These are phyloP conservation scores for Dissophora globulifera DNA, from an alignment of 192 early-diverging fungal species.

Conservation along the genomic window DNA sequence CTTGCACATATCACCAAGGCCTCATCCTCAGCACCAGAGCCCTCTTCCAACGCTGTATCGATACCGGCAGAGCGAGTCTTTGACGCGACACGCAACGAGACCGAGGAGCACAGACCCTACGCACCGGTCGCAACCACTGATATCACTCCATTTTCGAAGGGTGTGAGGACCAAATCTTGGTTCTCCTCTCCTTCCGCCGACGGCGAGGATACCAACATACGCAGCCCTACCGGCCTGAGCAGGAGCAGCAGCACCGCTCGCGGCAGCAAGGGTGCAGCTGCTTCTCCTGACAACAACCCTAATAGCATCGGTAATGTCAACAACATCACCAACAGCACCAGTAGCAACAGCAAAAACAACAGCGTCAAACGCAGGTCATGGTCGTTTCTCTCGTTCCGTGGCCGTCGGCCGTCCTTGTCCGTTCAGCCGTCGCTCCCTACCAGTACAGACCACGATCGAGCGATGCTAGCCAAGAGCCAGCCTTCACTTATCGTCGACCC, in stretches of 20 bases:
- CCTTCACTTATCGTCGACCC: neutral
- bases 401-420: slow-evolving; percentile 17
- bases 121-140: neutral
- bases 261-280: slow-evolving; percentile 7
- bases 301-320: no score
- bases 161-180: slow-evolving; percentile 9
- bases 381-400: slow-evolving; percentile 21
- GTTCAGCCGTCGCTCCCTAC: neutral
- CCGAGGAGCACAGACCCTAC: neutral
- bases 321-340: no score
- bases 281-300: neutral
- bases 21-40: neutral
- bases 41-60: neutral
- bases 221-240: neutral
- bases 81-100: neutral
- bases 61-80: neutral
- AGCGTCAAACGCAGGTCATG: slow-evolving; percentile 23
- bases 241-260: slow-evolving; percentile 20
- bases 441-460: neutral
- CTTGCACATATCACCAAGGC: neutral
- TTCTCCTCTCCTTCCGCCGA: slow-evolving; percentile 24
- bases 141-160: slow-evolving; percentile 8
- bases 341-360: neutral
- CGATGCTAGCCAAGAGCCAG: slow-evolving; percentile 4
- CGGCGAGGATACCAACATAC: neutral